Base-by-base conservation (phyloP, 2,329 filamentous ascomycete genomes). In the Colletotrichum neosansevieriae region DNA sequence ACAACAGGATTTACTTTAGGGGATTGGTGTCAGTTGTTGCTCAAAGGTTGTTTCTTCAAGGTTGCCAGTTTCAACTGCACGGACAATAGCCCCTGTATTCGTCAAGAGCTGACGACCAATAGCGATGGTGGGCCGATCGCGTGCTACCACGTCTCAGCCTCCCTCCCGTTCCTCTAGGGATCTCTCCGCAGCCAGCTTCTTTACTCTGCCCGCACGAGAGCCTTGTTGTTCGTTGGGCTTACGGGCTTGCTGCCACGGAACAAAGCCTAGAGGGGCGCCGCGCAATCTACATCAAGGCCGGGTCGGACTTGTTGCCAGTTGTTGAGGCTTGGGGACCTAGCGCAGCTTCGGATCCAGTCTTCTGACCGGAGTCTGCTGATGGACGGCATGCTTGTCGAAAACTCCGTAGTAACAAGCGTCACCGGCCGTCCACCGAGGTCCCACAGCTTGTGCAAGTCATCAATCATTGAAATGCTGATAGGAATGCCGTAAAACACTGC, bases 81-180 rank as follows among this genome's bases (percentile, higher is more conserved):
- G 56, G 66, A 63, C 66, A 44, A 58, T 17, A 49, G 54, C 66
- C 66, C 61, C 66, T 69, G 61, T 69, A 60, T 60, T 60, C 66
- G 42, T 66, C 40, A 49, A 65, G 42, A 65, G 24, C 54, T 24
- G 47, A 29, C 62, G 36, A 50, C 66, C 61, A 69, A 69, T 69
- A 40, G 38, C 42, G 17, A 50, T 17, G 24, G 56, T 44, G n/a
- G 47, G 61, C 12, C 66, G 56, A 32, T 66, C 42, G 61, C 66
- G 61, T 66, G 66, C 66, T 40, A 38, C 47, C 17, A 29, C 64
- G 49, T 59, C 54, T 60, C 66, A 66, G 61, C 49, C 49, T 60
- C 42, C 49, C 56, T 29, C 38, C n/a, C 24, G 11, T 42, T 54
- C 29, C 24, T 50, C 4, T 17, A 61, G 38, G 24, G 32, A 66